Base-by-base conservation (phyloP, 805 yeast species). In the Lachancea kluyveri region DNA sequence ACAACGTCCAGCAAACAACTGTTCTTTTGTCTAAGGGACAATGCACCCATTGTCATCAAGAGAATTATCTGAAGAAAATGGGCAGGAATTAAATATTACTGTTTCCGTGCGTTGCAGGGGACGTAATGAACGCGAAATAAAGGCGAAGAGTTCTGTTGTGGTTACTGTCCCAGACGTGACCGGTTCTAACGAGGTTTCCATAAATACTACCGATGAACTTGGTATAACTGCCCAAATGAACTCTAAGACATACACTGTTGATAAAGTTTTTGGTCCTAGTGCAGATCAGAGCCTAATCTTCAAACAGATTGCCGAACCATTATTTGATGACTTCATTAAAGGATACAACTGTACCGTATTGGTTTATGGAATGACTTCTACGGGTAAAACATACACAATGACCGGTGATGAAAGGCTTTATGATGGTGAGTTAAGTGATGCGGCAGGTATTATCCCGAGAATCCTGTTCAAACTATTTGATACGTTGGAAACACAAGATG, bases 331-430 rank as follows among this genome's bases (percentile, higher is more conserved):
- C 40, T 70, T 86, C 37, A 59, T 86, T 36, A 61, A 68, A 31
- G 94, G 90, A 13, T 81, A 78, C 51, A 85, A 84, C 51, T 85
- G 87, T 43, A 81, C 95, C 0, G 69, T 85, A 17, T 66, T 86
- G 43, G 94, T 92, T 0, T 87, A 87, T 58, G 96, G 96, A 4
- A 94, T 85, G 68, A 86, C 95, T 0, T 92, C 95, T 1, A 82
- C 94, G 0, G 95, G 95, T 16, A 86, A 85, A 48, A 85, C 95
- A 0, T 77, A 76, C 50, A 67, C 83, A 8, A 76, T 77, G 92
- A 74, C 82, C 2, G 94, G 95, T 4, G 81, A 82, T 26, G 64
- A 70, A 30, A 44, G 49, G 17, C 29, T 51, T 20, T 45, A 50
- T 26, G 50, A 50, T 29, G 56, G 54, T 14, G 49, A 54, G 31